phyloP scores from a whole-genome alignment of 83 land plant genomes.

The Picea mariana region DNA sequence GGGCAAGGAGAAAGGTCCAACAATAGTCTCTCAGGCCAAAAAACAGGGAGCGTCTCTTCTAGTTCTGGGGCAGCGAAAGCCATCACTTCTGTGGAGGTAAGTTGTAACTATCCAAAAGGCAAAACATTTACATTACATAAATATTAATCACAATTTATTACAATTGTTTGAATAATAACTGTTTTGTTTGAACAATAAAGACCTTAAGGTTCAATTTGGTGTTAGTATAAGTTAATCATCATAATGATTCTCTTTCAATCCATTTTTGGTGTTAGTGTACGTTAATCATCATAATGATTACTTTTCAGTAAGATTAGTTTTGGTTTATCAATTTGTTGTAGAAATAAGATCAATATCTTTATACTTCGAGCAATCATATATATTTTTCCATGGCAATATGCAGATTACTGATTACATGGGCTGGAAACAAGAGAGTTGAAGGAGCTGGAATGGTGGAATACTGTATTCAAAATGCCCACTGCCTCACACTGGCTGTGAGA shows the following conservation, averaged over 20 bases:
- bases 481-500: slow-evolving; percentile 71
- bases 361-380: too few species aligned
- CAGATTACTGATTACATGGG: slow-evolving; percentile 37
- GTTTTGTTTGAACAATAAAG: not conserved
- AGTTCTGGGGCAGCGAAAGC: slow-evolving; percentile 49
- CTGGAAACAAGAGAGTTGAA: slow-evolving; percentile 14
- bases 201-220: too few species aligned
- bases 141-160: not conserved
- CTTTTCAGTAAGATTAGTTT: too few species aligned
- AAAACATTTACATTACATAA: not conserved
- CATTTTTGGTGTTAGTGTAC: too few species aligned
- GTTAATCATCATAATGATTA: too few species aligned
- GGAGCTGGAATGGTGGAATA: slow-evolving; percentile 39
- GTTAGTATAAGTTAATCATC: too few species aligned
- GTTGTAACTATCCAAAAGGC: too few species aligned
- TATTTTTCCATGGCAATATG: not conserved
- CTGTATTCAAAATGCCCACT: slow-evolving; percentile 54
- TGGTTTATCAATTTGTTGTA: too few species aligned
- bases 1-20: slow-evolving; percentile 58
- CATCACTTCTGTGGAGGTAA: slow-evolving; percentile 29
- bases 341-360: too few species aligned
- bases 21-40: slow-evolving; percentile 54
- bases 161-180: not conserved
- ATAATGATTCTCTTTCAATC: too few species aligned
- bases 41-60: slow-evolving; percentile 37